A percentile compares a stretch with the other conserved stretches of the same genome.
Evolutionary conservation across 2,329 filamentous ascomycete species (phyloP).

Genomic region (Metarhizium humberi): DNA sequence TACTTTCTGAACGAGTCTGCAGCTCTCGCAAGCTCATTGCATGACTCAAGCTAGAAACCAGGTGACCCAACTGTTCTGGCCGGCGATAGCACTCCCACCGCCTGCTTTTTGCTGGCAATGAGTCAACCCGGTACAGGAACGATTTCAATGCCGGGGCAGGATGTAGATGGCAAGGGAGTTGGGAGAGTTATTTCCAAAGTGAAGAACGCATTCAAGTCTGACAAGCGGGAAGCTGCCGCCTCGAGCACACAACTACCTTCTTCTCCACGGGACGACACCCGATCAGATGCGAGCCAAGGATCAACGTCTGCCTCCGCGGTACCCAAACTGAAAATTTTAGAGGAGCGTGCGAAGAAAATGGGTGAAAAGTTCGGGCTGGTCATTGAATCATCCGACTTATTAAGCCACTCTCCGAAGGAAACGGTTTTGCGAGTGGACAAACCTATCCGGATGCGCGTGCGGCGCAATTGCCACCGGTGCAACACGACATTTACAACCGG

Average conservation of each 20-base stretch:
- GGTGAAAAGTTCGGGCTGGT: constrained; percentile 47
- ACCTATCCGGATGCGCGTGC: constrained; percentile 68
- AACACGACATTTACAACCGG: constrained; percentile 62
- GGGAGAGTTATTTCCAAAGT: constrained; percentile 38
- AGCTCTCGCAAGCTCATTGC: background rate
- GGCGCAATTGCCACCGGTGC: constrained; percentile 75
- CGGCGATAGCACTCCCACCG: background rate
- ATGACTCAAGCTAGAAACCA: background rate
- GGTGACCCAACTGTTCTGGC: background rate
- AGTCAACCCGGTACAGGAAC: background rate
- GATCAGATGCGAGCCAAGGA: constrained; percentile 12
- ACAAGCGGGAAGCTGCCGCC: constrained; percentile 25
- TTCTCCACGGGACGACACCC: constrained; percentile 12
- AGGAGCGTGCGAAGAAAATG: constrained; percentile 47
- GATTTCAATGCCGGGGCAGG: constrained; percentile 17
- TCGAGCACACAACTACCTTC: constrained; percentile 5
- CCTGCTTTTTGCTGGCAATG: background rate
- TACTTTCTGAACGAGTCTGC: background rate
- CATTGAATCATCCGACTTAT: constrained; percentile 44
- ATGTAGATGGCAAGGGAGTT: constrained; percentile 36
- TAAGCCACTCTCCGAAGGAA: constrained; percentile 38
- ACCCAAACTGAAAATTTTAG: constrained; percentile 41
- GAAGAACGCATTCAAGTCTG: constrained; percentile 38
- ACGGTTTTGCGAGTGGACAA: constrained; percentile 60
- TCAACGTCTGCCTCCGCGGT: constrained; percentile 27